These are phyloP conservation scores for Citropsis articulata DNA, from an alignment of 345 rosid species.

Conservation along the genomic window DNA sequence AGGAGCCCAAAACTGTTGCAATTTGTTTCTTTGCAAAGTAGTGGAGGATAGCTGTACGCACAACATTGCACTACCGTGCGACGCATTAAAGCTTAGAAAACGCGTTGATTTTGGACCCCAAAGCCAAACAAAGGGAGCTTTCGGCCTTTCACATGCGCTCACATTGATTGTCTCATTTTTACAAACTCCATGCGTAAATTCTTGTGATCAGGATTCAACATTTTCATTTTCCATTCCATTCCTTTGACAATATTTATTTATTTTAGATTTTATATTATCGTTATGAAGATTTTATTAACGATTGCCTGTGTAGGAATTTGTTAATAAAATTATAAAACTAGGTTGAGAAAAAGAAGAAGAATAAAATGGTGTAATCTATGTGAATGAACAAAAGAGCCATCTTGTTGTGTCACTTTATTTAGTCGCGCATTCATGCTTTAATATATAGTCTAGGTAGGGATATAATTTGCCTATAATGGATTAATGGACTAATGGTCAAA, in stretches of 20 bases:
- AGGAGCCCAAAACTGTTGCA: neutral
- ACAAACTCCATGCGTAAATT: neutral
- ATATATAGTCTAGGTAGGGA: neutral
- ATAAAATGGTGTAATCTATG: neutral
- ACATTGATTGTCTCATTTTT: neutral
- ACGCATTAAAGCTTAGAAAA: neutral
- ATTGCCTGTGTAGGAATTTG: too few relatives aligned
- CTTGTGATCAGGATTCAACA: neutral
- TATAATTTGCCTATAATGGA: neutral
- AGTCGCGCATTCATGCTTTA: neutral
- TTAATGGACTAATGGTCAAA: neutral
- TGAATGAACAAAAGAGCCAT: neutral
- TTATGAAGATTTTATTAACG: too few relatives aligned
- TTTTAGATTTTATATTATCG: too few relatives aligned
- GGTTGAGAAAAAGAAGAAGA: neutral
- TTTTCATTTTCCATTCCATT: neutral
- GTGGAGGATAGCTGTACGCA: slow-evolving; percentile 10
- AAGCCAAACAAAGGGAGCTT: neutral
- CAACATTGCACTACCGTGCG: neutral
- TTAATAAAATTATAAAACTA: neutral
- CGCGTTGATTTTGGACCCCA: slow-evolving; percentile 6
- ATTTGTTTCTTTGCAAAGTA: neutral
- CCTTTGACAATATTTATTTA: too few relatives aligned
- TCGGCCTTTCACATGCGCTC: neutral
- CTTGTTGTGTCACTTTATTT: neutral